These are phyloP conservation scores for Rhizoclosmatium globosum DNA, from an alignment of 192 early-diverging fungal genomes.

Conservation along the genomic window DNA sequence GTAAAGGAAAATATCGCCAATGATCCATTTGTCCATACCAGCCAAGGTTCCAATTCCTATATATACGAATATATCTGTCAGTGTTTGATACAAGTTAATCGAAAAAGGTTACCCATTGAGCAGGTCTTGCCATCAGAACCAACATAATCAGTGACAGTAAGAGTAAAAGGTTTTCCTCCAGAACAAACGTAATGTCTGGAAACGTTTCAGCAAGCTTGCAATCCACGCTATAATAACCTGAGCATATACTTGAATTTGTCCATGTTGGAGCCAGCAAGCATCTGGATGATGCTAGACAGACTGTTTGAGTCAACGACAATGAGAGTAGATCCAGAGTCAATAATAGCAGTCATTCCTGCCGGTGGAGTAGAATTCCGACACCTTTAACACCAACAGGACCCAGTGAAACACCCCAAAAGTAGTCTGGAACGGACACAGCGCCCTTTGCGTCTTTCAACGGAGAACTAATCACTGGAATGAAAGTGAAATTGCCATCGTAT, in stretches of 20 bases:
- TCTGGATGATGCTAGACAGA: neutral
- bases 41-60: too few relatives aligned
- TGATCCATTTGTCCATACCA: slow-evolving; percentile 22
- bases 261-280: neutral
- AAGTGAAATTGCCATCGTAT: slow-evolving; percentile 33
- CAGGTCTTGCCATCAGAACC: neutral
- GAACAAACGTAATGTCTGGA: neutral
- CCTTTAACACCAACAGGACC: neutral
- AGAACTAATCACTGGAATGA: slow-evolving; percentile 10
- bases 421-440: neutral
- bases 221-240: neutral
- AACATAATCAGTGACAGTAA: neutral
- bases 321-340: neutral
- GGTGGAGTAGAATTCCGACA: neutral
- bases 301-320: slow-evolving; percentile 6
- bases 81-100: too few relatives aligned
- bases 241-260: slow-evolving; percentile 2
- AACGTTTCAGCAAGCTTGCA: neutral
- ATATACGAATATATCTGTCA: too few relatives aligned
- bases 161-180: neutral
- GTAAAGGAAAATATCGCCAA: slow-evolving; percentile 52
- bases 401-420: slow-evolving; percentile 1
- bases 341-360: neutral
- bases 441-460: neutral
- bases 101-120: neutral